These are phyloP conservation scores for Rhodamnia rubescens DNA, from an alignment of 345 rosid species.

Conservation along the genomic window DNA sequence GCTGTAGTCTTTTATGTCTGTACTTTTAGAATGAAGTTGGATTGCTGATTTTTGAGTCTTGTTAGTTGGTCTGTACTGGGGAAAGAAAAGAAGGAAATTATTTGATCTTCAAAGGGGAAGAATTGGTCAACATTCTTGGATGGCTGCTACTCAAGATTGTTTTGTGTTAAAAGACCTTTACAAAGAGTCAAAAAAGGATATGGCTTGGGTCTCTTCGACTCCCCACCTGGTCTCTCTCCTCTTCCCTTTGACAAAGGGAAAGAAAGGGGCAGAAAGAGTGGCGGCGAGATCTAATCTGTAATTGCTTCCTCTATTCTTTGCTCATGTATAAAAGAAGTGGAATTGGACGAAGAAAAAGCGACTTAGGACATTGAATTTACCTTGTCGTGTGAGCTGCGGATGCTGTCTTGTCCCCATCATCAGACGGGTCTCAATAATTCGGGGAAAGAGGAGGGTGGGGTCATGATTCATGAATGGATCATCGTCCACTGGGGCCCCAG, in stretches of 20 bases:
- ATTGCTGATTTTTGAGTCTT: neutral
- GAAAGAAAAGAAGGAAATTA: neutral
- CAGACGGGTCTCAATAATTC: neutral
- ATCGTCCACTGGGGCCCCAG: neutral
- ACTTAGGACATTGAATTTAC: neutral
- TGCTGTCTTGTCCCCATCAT: neutral
- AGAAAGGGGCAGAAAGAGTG: neutral
- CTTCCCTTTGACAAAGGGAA: neutral
- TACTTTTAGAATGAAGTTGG: neutral
- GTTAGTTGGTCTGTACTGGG: neutral
- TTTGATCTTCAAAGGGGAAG: neutral
- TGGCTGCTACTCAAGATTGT: neutral
- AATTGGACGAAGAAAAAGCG: neutral
- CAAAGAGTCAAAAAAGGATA: neutral
- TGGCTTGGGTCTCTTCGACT: neutral
- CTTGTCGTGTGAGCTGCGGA: neutral
- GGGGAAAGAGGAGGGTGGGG: neutral
- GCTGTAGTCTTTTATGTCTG: neutral
- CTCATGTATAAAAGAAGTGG: neutral
- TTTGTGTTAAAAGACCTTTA: neutral
- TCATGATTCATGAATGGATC: too few species aligned
- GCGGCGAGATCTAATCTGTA: neutral
- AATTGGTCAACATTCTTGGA: conserved; percentile 1
- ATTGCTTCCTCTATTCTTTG: neutral
- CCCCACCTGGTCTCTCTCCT: neutral